These are phyloP conservation scores for Westerdykella ornata DNA, from an alignment of 2,329 filamentous ascomycete genomes.

Conservation along the genomic window DNA sequence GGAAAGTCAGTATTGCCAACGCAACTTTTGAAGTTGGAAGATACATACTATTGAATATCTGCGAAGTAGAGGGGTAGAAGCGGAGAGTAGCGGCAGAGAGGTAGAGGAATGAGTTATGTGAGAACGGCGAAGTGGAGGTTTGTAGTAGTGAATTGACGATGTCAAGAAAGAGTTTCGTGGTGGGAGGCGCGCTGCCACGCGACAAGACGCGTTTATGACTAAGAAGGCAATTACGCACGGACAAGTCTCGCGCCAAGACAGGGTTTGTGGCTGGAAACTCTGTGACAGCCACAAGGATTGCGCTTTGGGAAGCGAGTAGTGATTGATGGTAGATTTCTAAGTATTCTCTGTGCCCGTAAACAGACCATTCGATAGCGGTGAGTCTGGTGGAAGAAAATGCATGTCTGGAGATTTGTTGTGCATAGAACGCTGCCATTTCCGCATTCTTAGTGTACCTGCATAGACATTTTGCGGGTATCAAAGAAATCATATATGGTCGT, in stretches of 20 bases:
- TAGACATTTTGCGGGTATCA: too few species aligned
- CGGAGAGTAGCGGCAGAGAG: conserved; percentile 3
- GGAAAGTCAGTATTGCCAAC: conserved; percentile 13
- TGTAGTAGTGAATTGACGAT: neutral
- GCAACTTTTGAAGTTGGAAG: neutral
- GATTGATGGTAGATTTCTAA: too few species aligned
- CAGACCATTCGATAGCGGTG: too few species aligned
- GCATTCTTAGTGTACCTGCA: too few species aligned
- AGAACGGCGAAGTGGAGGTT: neutral
- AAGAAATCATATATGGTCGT: too few species aligned
- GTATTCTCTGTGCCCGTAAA: too few species aligned
- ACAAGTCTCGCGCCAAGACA: neutral
- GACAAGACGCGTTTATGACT: conserved; percentile 5
- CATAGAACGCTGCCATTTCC: too few species aligned
- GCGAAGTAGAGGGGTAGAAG: conserved; percentile 3
- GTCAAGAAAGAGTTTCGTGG: neutral
- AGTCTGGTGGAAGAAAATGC: too few species aligned
- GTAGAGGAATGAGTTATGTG: conserved; percentile 2
- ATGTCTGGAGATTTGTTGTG: too few species aligned
- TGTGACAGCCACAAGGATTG: too few species aligned
- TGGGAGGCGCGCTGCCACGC: conserved; percentile 1
- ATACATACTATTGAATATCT: conserved; percentile 5
- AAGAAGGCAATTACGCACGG: neutral
- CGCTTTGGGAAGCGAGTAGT: too few species aligned
- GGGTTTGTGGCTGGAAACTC: too few species aligned